Percentiles rank a stretch among this genome's conserved stretches.
phyloP scores from a whole-genome alignment of 1,284 basidiomycete genomes.

The Paramarasmius palmivorus region DNA sequence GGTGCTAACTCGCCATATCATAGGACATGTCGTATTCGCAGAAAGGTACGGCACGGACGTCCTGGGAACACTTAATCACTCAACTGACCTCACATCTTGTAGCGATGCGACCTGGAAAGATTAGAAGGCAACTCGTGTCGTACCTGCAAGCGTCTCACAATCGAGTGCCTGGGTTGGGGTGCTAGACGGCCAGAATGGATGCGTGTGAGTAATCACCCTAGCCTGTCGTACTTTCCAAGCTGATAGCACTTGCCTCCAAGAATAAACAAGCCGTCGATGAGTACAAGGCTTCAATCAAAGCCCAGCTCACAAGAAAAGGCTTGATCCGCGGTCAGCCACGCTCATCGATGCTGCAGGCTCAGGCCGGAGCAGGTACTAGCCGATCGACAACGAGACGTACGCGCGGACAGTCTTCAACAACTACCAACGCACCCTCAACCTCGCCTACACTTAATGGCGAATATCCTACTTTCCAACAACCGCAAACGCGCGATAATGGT shows the following conservation, averaged over 20 bases:
- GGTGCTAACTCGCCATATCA: no score
- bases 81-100: conserved; percentile 11
- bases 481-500: no score
- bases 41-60: conserved; percentile 55
- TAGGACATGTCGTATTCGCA: conserved; percentile 79
- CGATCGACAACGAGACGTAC: no score
- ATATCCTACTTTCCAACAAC: conserved; percentile 8
- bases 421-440: conserved; percentile 14
- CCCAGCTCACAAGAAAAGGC: conserved; percentile 71
- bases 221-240: no score
- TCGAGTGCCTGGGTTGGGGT: conserved; percentile 81
- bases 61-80: neutral
- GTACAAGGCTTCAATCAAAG: conserved; percentile 83
- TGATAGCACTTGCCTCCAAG: conserved; percentile 38
- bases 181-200: conserved; percentile 80
- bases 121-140: conserved; percentile 75
- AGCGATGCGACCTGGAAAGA: conserved; percentile 82
- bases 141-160: conserved; percentile 73
- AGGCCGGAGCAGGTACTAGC: conserved; percentile 21
- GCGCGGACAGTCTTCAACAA: conserved; percentile 7
- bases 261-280: conserved; percentile 79
- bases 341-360: conserved; percentile 44
- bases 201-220: conserved; percentile 52
- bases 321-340: conserved; percentile 80
- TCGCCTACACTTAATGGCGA: conserved; percentile 12